Evolutionary conservation across 306 rosid genomes (phyloP), one percentile per base, ranked within the genome.

Genomic region (Cucurbita pepo): DNA sequence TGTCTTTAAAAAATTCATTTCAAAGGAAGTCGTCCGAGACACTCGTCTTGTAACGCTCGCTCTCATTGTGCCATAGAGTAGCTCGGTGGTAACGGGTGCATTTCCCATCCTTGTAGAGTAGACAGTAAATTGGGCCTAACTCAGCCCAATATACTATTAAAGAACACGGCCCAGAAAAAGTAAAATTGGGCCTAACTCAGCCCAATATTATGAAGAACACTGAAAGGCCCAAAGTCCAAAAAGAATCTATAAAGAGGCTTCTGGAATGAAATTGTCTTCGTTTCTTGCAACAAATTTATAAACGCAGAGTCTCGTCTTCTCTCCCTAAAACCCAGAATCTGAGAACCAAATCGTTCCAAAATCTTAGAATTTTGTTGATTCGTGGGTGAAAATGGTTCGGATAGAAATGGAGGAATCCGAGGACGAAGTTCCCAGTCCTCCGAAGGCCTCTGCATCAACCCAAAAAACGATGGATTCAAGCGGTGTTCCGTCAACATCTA

Each of bases 331-430:
- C 75, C 56, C 72, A 41, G 50, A 63, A 41, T 22, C 56, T 69
- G 43, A 25, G 9, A 19, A 69, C 40, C 40, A 47, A 69, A 21
- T 69, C 58, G 15, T 69, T 25, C 8, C 73, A 43, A 14, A 22
- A 25, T 34, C 60, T 70, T 36, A 10, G 9, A 21, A 10, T 55
- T 50, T 2, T 1, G 72, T 75, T 13, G 40, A 67, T 47, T 22
- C 3, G 43, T 21, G 43, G 13, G 48, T 25, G 21, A 75, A 57
- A 69, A 69, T 77, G 69, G 67, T 71, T 30, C 72, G 71, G 25
- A 78, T 82, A 4, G 80, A 77, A 66, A 48, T 38, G 30, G 76
- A 77, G 10, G 80, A 76, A 61, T 22, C 56, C 25, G 64, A 69
- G 36, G 62, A 67, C 69, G 81, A 11, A n/a, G 45, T 45, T 59